Evolutionary conservation across 2,329 filamentous ascomycete genomes (phyloP).

Genomic region (Penicillium sp.): DNA sequence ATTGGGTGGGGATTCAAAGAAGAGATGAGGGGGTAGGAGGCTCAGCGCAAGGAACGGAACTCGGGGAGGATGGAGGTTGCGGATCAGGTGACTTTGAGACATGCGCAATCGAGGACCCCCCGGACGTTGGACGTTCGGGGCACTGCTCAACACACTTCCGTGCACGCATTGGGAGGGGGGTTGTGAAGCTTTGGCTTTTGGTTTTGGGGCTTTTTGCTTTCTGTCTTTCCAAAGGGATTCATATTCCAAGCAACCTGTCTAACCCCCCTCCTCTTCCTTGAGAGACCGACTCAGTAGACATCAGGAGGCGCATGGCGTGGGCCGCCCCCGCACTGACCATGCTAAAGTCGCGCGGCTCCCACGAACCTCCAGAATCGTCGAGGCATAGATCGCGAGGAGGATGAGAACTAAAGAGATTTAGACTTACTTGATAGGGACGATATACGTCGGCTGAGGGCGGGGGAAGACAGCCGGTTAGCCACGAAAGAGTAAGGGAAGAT

Average conservation of each 20-base stretch:
- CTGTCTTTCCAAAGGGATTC: not conserved
- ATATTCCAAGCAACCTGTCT: not conserved
- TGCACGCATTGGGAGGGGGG: not conserved
- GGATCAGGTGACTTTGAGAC: conserved; percentile 24
- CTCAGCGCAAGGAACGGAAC: conserved; percentile 13
- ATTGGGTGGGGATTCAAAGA: not conserved
- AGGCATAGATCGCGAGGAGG: not conserved
- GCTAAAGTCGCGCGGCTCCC: not conserved
- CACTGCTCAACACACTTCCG: not conserved
- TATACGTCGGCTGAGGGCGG: conserved; percentile 44
- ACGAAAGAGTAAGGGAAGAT: conserved; percentile 9
- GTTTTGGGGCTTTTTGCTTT: too few species aligned
- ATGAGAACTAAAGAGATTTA: not conserved
- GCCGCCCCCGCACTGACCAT: conserved; percentile 27
- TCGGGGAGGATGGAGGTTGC: conserved; percentile 7
- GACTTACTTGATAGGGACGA: conserved; percentile 47
- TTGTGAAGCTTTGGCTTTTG: too few species aligned
- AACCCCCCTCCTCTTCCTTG: not conserved
- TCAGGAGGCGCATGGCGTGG: conserved; percentile 4
- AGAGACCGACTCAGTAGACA: not conserved
- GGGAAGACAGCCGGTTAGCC: conserved; percentile 7
- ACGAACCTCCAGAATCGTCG: not conserved
- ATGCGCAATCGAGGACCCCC: conserved; percentile 19
- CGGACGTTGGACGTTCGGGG: conserved; percentile 3
- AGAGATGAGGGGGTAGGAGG: not conserved